phyloP scores from a whole-genome alignment of 2,329 filamentous ascomycete species.

The Cladosporium velox region DNA sequence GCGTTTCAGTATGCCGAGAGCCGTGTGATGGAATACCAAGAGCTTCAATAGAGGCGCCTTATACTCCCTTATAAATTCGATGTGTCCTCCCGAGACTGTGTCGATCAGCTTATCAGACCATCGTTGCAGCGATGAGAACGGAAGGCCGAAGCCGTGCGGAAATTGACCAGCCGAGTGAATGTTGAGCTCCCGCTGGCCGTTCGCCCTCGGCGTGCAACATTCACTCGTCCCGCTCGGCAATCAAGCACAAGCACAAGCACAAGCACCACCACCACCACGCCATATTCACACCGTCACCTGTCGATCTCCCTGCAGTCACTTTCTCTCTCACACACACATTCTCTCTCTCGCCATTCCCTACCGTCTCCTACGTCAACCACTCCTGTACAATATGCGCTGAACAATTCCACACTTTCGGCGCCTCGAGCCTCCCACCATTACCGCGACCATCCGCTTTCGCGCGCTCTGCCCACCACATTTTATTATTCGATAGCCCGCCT shows the following conservation, averaged over 20 bases:
- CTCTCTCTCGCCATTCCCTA: not conserved
- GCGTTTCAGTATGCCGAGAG: not conserved
- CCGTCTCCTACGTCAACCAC: not conserved
- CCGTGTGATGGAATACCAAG: not conserved
- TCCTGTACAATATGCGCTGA: conserved; percentile 11
- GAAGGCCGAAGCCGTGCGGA: not conserved
- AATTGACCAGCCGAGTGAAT: not conserved
- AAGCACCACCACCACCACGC: not conserved
- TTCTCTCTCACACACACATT: not conserved
- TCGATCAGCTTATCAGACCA: not conserved
- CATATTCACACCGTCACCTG: not conserved
- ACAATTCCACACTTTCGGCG: not conserved
- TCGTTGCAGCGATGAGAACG: not conserved
- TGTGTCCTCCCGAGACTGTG: not conserved
- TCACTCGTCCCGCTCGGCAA: not conserved
- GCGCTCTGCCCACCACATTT: not conserved
- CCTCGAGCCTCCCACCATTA: conserved; percentile 4
- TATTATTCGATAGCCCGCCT: not conserved
- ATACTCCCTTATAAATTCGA: not conserved
- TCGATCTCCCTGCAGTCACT: not conserved
- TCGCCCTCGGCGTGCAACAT: not conserved
- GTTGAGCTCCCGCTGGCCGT: not conserved
- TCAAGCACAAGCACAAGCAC: not conserved
- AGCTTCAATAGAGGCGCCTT: not conserved
- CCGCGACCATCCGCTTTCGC: not conserved